Conservation (phyloP, 2,329 filamentous ascomycete genomes). For the Pseudocercospora fijiensis region DNA sequence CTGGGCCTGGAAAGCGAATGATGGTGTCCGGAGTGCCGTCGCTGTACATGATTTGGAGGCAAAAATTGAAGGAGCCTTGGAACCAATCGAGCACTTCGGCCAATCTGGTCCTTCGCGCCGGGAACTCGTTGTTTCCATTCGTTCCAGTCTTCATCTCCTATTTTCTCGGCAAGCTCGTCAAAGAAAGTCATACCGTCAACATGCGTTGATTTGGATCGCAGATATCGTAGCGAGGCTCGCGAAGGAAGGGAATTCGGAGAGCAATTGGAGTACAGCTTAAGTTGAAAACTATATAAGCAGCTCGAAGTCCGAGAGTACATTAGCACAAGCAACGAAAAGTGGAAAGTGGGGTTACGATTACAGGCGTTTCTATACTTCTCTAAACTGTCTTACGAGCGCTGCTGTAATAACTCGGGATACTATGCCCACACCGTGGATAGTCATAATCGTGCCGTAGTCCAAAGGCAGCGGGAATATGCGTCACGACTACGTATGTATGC, state of each 20-base stretch:
- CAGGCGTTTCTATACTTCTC: neutral
- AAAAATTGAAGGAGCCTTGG: constrained; percentile 3
- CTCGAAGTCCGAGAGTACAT: neutral
- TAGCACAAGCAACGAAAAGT: no score
- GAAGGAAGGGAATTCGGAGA: neutral
- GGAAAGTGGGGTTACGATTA: no score
- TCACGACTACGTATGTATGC: no score
- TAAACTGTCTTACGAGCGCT: neutral
- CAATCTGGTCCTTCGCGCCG: neutral
- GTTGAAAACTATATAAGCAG: neutral
- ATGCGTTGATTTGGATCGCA: neutral
- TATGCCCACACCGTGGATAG: neutral
- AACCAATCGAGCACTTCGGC: constrained; percentile 1
- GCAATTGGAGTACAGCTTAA: neutral
- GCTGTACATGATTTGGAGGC: neutral
- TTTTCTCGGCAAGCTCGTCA: neutral
- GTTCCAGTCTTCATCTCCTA: neutral
- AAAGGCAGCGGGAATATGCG: no score
- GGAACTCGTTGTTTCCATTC: neutral
- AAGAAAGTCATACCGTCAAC: neutral
- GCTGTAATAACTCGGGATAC: neutral
- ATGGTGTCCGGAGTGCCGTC: neutral
- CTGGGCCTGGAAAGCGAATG: neutral
- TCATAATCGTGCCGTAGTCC: no score
- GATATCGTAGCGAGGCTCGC: neutral